Base-by-base conservation (phyloP, 345 rosid species). In the Lumnitzera racemosa region DNA sequence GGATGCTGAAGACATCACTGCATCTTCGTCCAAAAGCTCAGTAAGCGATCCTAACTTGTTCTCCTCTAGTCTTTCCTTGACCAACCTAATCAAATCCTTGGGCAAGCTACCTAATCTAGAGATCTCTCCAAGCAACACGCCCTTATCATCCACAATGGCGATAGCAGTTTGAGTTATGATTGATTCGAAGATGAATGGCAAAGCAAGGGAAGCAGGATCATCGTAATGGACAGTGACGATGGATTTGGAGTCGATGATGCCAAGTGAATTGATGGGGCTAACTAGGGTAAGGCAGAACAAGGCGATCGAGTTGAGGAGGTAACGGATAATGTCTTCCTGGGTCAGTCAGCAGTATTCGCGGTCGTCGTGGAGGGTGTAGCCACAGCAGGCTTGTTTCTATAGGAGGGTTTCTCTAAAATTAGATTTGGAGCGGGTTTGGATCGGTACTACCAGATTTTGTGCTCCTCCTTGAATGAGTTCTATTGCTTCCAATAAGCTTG, bases 291-390 rank as follows among this genome's bases (percentile, higher is more conserved):
- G 84, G 55, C 72, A 51, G 64, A 82, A 73, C 47, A 70, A 55
- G 56, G 73, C 75, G 24, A 85, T 82, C 60, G 73, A 77, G 69
- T 76, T 82, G 70, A 82, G 76, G 53, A 82, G 74, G 67, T 75
- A 80, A 17, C 88, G 86, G 51, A 85, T 15, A 55, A 85, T 63
- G 64, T 85, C 91, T 54, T 85, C 91, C 62, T 73, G 86, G 0
- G 88, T 75, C 10, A 82, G 73, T 86, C 91, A 85, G 71, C 88
- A 85, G 66, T 72, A 82, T 16, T 85, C 76, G 0, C 69, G 74
- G 58, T 58, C 51, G 73, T 77, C 66, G 67, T 78, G 88, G 58
- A 76, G 51, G 59, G 74, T 73, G 25, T 78, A 52, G 14, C 61
- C 57, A 3, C 64, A 61, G 3, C 63, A 20, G 5, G 74, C 47